Base-by-base conservation (phyloP, 148 eudicot species). In the Nyssa sinensis region DNA sequence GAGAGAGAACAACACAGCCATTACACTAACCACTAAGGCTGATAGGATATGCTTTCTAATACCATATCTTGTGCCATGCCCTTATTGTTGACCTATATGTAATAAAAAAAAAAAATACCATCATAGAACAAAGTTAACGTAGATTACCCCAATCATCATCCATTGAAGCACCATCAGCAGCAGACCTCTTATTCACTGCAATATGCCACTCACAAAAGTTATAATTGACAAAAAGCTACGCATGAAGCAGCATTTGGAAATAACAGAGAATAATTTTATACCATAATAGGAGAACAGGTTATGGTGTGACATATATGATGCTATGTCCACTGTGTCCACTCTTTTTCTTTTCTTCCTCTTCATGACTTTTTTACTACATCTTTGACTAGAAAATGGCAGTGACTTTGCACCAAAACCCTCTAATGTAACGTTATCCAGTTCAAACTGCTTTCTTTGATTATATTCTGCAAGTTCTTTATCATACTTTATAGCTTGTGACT, bases 281-380 rank as follows among this genome's bases (percentile, higher is more conserved):
- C 88, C 87, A 77, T 75, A 86, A 75, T 85, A 86, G 57, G 97
- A 88, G 75, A 93, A 88, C 75, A 93, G 76, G 82, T 66, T 83
- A 79, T 90, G 95, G 13, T 62, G 77, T 51, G 89, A 77, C 72
- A 83, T 81, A 74, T 87, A 93, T 16, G 86, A 81, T 67, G 72
- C 78, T 73, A 78, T 39, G 77, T 90, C 88, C 28, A 29, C 64
- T 53, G 83, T 81, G 35, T 87, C 91, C 80, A 77, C 83, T 82
- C 86, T 78, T 78, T 77, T 90, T 80, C 97, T 83, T 79, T 80
- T 93, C 84, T 85, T 90, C 83, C 97, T 84, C 84, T 74, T 84
- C 79, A 87, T 74, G 39, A 88, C 17, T 66, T 75, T 80, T 59
- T 59, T 76, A 41, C 78, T 69, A 66, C 67, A 78, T 58, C 75